Evolutionary conservation across 2,329 filamentous ascomycete species (phyloP).

Genomic region (Penicillium sp.): DNA sequence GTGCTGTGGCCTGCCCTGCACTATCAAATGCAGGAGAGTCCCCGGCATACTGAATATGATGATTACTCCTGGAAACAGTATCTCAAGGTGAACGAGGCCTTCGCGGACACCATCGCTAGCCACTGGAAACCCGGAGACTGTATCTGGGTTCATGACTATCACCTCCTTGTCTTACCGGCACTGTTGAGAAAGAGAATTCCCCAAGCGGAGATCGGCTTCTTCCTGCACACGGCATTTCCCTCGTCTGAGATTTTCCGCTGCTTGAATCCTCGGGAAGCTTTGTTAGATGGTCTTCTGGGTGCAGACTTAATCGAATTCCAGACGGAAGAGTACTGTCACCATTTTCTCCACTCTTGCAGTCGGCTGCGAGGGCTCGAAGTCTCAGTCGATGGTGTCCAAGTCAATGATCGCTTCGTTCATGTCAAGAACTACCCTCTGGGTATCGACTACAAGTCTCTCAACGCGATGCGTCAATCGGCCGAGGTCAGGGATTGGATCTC

Average conservation of each 20-base stretch:
- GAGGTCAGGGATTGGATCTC: constrained; percentile 76
- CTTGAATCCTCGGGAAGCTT: constrained; percentile 74
- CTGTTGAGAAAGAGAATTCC: constrained; percentile 81
- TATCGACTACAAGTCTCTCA: constrained; percentile 74
- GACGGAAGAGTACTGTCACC: constrained; percentile 84
- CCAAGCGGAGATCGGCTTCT: constrained; percentile 91
- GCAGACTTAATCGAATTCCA: constrained; percentile 91
- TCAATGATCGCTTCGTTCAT: constrained; percentile 86
- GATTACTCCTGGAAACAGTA: constrained; percentile 96
- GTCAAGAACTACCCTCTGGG: constrained; percentile 80
- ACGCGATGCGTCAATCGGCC: constrained; percentile 63
- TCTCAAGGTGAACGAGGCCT: constrained; percentile 83
- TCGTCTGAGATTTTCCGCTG: constrained; percentile 95
- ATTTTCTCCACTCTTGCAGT: constrained; percentile 93
- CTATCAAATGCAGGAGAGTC: constrained; percentile 94
- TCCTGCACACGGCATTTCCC: constrained; percentile 89
- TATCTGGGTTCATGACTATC: constrained; percentile 95
- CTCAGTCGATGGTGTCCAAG: constrained; percentile 76
- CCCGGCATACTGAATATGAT: constrained; percentile 94
- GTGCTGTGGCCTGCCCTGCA: constrained; percentile 97
- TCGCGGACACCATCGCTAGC: constrained; percentile 81
- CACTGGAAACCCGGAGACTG: constrained; percentile 89
- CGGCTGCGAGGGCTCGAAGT: constrained; percentile 81
- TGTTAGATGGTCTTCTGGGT: constrained; percentile 87
- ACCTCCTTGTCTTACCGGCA: constrained; percentile 78